phyloP scores from a whole-genome alignment of 2,329 filamentous ascomycete genomes.

The Fusarium devonianum region DNA sequence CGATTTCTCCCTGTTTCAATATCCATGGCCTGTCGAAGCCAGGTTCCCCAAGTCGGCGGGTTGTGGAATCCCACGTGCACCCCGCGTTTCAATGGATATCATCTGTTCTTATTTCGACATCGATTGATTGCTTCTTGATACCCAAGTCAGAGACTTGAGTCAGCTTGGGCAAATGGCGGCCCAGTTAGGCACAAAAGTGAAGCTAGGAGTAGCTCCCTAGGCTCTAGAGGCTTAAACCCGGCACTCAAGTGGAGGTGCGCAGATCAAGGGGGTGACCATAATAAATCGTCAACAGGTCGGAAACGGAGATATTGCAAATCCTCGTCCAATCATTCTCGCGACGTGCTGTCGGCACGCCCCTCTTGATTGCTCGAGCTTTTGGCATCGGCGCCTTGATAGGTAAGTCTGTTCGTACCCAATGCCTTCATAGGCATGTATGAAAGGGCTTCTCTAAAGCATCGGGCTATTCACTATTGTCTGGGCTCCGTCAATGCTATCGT shows the following conservation, averaged over 20 bases:
- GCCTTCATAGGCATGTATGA: constrained; percentile 2
- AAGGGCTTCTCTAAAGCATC: neutral
- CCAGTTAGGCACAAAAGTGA: constrained; percentile 31
- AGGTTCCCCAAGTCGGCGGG: constrained; percentile 2
- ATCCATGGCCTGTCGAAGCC: constrained; percentile 7
- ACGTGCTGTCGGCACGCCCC: constrained; percentile 3
- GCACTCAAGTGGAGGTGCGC: constrained; percentile 34
- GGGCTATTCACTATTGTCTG: constrained; percentile 9
- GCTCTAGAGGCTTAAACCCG: constrained; percentile 18
- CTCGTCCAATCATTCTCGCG: constrained; percentile 11
- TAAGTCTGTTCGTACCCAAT: constrained; percentile 19
- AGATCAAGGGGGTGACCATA: constrained; percentile 31
- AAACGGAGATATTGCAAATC: constrained; percentile 9
- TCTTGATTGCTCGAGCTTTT: constrained; percentile 8
- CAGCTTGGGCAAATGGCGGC: constrained; percentile 27
- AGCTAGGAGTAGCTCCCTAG: constrained; percentile 5
- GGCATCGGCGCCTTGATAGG: constrained; percentile 15
- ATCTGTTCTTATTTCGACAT: constrained; percentile 16
- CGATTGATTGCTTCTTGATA: constrained; percentile 33
- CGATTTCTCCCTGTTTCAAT: no score
- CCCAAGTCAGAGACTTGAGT: constrained; percentile 19
- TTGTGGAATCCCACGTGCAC: constrained; percentile 32
- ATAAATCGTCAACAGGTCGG: constrained; percentile 8
- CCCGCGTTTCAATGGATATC: constrained; percentile 30
- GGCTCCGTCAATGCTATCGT: constrained; percentile 11